Evolutionary conservation across 1,284 basidiomycete genomes (phyloP).

Genomic region (Ceratobasidium sp.): DNA sequence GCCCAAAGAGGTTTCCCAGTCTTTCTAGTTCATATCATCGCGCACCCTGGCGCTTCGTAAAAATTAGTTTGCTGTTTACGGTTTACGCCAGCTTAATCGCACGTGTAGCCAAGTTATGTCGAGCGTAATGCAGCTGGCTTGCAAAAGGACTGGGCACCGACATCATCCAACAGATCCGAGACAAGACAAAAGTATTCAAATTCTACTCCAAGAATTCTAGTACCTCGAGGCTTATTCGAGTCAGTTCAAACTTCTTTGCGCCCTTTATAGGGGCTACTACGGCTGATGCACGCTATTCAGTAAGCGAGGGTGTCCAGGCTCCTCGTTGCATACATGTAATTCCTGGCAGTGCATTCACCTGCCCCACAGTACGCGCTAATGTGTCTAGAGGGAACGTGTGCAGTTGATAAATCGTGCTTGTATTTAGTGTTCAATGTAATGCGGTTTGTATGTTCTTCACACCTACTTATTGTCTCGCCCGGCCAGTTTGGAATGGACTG

Average conservation of each 20-base stretch:
- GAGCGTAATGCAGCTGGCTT: slow-evolving; percentile 13
- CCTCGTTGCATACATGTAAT: slow-evolving; percentile 9
- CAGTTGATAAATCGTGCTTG: not conserved
- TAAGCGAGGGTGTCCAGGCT: slow-evolving; percentile 6
- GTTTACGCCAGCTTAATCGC: not conserved
- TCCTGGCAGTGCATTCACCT: slow-evolving; percentile 22
- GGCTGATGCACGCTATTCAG: slow-evolving; percentile 33
- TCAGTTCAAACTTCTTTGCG: slow-evolving; percentile 27
- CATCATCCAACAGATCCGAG: slow-evolving; percentile 10
- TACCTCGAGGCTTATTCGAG: slow-evolving; percentile 20
- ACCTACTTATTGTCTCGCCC: slow-evolving; percentile 3
- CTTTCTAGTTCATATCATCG: slow-evolving; percentile 37
- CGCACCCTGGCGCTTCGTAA: not conserved
- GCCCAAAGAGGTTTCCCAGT: slow-evolving; percentile 13
- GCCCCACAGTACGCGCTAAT: slow-evolving; percentile 5
- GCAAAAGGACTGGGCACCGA: slow-evolving; percentile 25
- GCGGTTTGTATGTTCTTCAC: slow-evolving; percentile 32
- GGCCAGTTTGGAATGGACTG: slow-evolving; percentile 7
- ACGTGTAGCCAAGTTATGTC: slow-evolving; percentile 16
- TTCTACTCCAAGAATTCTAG: not conserved
- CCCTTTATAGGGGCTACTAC: slow-evolving; percentile 35
- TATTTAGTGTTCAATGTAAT: slow-evolving; percentile 29
- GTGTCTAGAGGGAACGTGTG: not conserved
- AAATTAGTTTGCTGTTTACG: not conserved
- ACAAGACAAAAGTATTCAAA: too few species aligned